Conservation (phyloP, 306 rosid species). For the Fragaria iinumae region DNA sequence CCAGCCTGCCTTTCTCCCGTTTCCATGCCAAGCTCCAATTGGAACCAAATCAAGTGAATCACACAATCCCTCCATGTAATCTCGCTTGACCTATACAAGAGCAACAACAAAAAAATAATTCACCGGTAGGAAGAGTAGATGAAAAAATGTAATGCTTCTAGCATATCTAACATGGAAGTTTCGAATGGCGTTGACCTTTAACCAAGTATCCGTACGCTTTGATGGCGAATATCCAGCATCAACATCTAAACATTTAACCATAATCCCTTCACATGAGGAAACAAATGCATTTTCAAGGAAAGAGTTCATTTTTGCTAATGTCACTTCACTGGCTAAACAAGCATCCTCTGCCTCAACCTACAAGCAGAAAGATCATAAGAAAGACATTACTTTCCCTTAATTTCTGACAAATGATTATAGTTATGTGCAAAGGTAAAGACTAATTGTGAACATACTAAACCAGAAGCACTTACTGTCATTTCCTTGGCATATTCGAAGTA, state of each 20-base stretch:
- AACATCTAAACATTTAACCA: conserved; percentile 81
- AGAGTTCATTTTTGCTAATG: conserved; percentile 49
- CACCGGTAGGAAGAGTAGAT: background rate
- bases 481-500: conserved; percentile 83
- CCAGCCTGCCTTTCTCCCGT: conserved; percentile 98
- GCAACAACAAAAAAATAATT: background rate
- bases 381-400: background rate
- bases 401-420: background rate
- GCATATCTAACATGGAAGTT: conserved; percentile 1
- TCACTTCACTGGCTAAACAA: conserved; percentile 56
- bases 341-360: conserved; percentile 82
- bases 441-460: conserved; percentile 2
- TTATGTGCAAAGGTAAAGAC: background rate
- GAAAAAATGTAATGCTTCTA: background rate
- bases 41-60: conserved; percentile 94
- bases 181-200: conserved; percentile 53
- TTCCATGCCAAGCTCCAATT: conserved; percentile 96
- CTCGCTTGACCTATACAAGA: conserved; percentile 78
- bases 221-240: conserved; percentile 90
- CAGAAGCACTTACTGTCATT: conserved; percentile 55
- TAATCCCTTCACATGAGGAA: conserved; percentile 89
- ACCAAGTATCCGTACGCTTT: conserved; percentile 82
- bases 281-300: conserved; percentile 67
- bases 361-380: conserved; percentile 22
- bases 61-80: conserved; percentile 76